Base-by-base conservation (phyloP, 2,329 filamentous ascomycete species). In the Elsinoe australis region DNA sequence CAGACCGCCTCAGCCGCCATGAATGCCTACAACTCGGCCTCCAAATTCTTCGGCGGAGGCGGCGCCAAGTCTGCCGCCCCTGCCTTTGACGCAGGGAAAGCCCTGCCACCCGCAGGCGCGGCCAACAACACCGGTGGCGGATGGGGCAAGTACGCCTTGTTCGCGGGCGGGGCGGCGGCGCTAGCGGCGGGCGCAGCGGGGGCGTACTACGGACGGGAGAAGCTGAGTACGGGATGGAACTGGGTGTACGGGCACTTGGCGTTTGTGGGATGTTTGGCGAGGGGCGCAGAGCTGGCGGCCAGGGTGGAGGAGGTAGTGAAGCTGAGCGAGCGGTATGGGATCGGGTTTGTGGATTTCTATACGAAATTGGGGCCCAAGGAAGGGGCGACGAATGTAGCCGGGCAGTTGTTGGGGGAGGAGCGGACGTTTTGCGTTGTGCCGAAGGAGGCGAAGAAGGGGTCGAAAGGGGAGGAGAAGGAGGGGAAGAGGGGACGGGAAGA, bases 231-330 rank as follows among this genome's bases (percentile, higher is more conserved):
- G 51, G 85, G 89, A 5, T 82, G 82, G 70, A 72, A 72, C 7
- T 96, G 89, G 88, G 86, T 86, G 10, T 80, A 83, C 12, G 92
- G 86, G 28, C 92, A 98, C 66, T 78, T 98, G 19, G 86, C 92
- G 64, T 98, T 96, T 59, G 86, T 96, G 1, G 87, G 88, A 2
- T 94, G 87, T 59, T 75, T 98, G 5, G 84, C 85, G 39, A 80
- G 86, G n/a, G 80, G 80, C 3, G 84, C 89, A 57, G 88, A 95
- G 60, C 71, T 96, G 54, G 80, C 82, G 56, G 77, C 80, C 59
- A 79, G 92, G 24, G 74, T 95, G 7, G 69, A 72, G n/a, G 75
- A 71, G 52, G 72, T 95, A 62, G 72, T 78, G n/a, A 71, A 74
- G 51, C 69, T 89, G 15, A 74, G 80, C 26, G 64, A 71, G 36